Base-by-base conservation (phyloP, 2,329 filamentous ascomycete species). In the Beauveria pseudobassiana region DNA sequence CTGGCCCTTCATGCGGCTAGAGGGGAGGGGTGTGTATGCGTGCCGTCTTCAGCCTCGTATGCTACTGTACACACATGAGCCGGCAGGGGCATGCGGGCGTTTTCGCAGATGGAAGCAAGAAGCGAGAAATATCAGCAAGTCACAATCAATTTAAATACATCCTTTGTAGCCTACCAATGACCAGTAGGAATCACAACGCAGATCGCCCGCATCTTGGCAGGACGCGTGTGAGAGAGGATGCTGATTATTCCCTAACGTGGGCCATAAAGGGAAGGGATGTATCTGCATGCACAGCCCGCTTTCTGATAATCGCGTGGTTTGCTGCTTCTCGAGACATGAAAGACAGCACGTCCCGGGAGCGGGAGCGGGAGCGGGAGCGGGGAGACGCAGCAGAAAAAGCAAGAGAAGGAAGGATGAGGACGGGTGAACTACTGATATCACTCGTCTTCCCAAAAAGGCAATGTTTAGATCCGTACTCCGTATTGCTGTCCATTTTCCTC, bases 241-340 rank as follows among this genome's bases (percentile, higher is more conserved):
- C 54, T 30, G 54, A 57, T 57, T 57, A 49, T 57, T 57, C 54
- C 54, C 54, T 12, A 57, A 57, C 54, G 38, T 5, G 3, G 54
- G 54, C 20, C 51, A 42, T 10, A 52, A 6, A 24, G 28, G 1
- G 26, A 7, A 34, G 26, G 40, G 16, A 42, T 42, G 51, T 34
- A 53, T 53, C 51, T 53, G 34, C 51, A 52, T 54, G 51, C 51
- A 54, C 51, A 42, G 51, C 51, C 51, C 51, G 18, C 51, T 54
- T n/a, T 18, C 34, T 24, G 51, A 52, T 20, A 24, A 53, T 53
- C 50, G 34, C 34, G 34, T 53, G 50, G 50, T 40, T 40, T 53
- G 12, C 16, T 6, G 14, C 28, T 30, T 16, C 26, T 30, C 48
- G 48, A 26, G 20, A 50, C 22, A 30, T 30, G 16, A 50, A 14